These are phyloP conservation scores for Sporisorium exsertum DNA, from an alignment of 1,284 basidiomycete species.

Conservation along the genomic window DNA sequence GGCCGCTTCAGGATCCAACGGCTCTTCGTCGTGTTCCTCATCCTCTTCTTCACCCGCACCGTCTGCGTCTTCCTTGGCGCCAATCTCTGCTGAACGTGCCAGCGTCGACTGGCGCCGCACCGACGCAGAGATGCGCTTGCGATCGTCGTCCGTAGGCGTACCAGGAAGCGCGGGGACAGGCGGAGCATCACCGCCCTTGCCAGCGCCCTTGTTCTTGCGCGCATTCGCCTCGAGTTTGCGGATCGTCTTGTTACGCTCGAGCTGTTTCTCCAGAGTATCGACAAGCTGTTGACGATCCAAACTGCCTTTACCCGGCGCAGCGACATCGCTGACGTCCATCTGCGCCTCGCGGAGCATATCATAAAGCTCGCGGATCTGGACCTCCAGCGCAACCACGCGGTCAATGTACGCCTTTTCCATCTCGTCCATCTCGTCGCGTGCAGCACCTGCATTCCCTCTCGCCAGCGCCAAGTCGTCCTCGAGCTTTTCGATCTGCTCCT, in stretches of 20 bases:
- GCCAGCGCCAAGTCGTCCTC: constrained; percentile 85
- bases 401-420: constrained; percentile 88
- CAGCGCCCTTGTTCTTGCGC: constrained; percentile 46
- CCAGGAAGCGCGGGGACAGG: constrained; percentile 19
- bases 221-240: constrained; percentile 69
- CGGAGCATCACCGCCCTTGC: constrained; percentile 12
- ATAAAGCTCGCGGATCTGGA: constrained; percentile 93
- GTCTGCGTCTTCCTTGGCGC: constrained; percentile 5
- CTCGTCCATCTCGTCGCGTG: constrained; percentile 76
- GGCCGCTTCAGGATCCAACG: constrained; percentile 54
- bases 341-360: constrained; percentile 84
- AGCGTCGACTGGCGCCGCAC: constrained; percentile 50
- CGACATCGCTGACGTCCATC: constrained; percentile 73
- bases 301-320: constrained; percentile 54
- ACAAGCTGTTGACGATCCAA: constrained; percentile 74
- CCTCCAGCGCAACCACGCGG: constrained; percentile 85
- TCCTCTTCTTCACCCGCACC: constrained; percentile 9
- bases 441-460: constrained; percentile 76
- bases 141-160: constrained; percentile 38
- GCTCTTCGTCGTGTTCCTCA: constrained; percentile 40
- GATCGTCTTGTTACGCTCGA: constrained; percentile 68
- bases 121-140: constrained; percentile 51
- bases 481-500: constrained; percentile 78
- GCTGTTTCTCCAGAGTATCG: constrained; percentile 68
- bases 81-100: constrained; percentile 15